Evolutionary conservation across 176 grass and related monocot genomes (phyloP).

Genomic region (Thalia dealbata): DNA sequence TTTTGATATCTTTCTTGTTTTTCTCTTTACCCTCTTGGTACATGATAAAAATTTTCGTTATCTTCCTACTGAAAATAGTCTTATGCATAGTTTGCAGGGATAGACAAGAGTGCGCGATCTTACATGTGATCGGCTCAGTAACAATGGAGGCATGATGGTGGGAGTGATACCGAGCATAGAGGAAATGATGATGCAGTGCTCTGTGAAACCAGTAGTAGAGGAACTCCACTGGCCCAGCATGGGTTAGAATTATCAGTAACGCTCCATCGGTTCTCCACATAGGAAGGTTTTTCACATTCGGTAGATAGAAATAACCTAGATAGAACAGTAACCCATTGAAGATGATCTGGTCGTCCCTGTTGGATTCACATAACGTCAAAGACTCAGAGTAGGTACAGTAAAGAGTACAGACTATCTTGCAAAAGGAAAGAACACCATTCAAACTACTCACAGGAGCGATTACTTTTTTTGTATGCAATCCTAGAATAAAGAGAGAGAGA

Average conservation of each 20-base stretch:
- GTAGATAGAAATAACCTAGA: slow-evolving; percentile 9
- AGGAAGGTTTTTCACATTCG: slow-evolving; percentile 26
- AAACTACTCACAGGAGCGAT: not conserved
- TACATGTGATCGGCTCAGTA: slow-evolving; percentile 90
- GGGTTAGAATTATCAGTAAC: slow-evolving; percentile 32
- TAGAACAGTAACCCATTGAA: slow-evolving; percentile 51
- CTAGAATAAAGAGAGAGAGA: not conserved
- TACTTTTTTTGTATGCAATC: not conserved
- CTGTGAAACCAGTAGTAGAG: slow-evolving; percentile 96
- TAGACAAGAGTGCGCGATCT: not conserved
- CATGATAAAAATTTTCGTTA: too few relatives aligned
- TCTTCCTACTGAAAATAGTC: too few relatives aligned
- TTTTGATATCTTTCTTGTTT: too few relatives aligned
- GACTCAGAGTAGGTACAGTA: not conserved
- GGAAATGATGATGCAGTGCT: slow-evolving; percentile 83
- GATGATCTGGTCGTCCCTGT: slow-evolving; percentile 88
- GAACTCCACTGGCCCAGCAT: slow-evolving; percentile 71
- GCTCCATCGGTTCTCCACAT: slow-evolving; percentile 51
- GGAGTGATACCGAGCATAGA: slow-evolving; percentile 84
- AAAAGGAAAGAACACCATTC: not conserved
- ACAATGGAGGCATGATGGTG: slow-evolving; percentile 82
- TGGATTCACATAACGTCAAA: not conserved
- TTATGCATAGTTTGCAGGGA: not conserved
- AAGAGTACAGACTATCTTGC: not conserved
- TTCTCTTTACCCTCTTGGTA: too few relatives aligned